phyloP scores from a whole-genome alignment of 345 rosid species.

The Cardamine resedifolia region DNA sequence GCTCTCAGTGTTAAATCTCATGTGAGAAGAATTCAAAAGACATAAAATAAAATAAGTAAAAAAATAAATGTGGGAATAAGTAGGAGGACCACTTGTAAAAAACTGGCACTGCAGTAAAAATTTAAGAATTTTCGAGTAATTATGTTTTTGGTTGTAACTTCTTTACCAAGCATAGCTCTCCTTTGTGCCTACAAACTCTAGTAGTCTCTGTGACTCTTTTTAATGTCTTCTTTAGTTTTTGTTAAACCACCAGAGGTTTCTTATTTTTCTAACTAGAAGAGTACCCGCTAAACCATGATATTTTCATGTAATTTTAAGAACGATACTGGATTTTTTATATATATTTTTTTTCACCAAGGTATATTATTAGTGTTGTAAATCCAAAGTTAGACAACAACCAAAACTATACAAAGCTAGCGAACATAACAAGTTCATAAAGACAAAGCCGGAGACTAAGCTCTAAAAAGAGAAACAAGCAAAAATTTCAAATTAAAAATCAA shows the following conservation, averaged over 20 bases:
- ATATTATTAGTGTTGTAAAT: no score
- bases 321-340: no score
- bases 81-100: conserved; percentile 15
- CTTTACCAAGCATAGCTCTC: conserved; percentile 14
- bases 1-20: conserved; percentile 16
- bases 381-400: no score
- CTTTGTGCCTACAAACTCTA: background rate
- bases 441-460: no score
- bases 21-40: conserved; percentile 1
- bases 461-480: no score
- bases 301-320: no score
- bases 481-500: no score
- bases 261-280: background rate
- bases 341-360: no score
- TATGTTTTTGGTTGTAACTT: conserved; percentile 24
- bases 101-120: conserved; percentile 28
- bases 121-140: conserved; percentile 3
- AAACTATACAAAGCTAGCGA: no score
- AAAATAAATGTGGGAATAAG: background rate
- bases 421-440: no score
- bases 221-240: background rate
- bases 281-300: no score
- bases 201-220: background rate
- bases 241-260: background rate
- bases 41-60: background rate